A percentile compares a stretch with the other conserved stretches of the same genome.
These are phyloP conservation scores for Talaromyces ruber DNA, from an alignment of 495 filamentous ascomycete genomes.

Conservation along the genomic window DNA sequence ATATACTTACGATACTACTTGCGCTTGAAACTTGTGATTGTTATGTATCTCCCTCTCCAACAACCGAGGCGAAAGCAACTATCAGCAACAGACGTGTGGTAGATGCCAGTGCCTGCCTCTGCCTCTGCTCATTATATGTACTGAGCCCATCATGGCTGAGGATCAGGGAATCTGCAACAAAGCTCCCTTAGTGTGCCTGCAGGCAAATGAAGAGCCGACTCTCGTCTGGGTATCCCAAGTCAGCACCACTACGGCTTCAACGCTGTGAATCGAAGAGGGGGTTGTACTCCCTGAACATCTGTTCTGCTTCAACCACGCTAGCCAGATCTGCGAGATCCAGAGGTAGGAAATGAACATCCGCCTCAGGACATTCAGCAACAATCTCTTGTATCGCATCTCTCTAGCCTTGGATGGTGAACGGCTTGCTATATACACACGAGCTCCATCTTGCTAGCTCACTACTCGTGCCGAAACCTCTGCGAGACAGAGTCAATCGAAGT, in stretches of 20 bases:
- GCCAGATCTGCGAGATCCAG: not conserved
- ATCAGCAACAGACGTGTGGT: no score
- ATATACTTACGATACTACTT: no score
- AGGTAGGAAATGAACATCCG: not conserved
- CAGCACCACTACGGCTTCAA: not conserved
- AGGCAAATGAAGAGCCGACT: not conserved
- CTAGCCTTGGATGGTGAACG: not conserved
- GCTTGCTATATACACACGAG: not conserved
- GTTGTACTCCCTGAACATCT: not conserved
- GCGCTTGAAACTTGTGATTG: no score
- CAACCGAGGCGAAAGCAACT: no score
- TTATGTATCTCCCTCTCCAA: no score
- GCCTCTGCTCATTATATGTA: no score
- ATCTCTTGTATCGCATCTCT: not conserved
- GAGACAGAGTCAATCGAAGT: not conserved
- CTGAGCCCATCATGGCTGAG: no score
- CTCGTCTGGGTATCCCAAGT: not conserved
- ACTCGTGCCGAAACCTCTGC: not conserved
- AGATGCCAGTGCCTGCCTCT: no score
- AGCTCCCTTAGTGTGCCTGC: no score
- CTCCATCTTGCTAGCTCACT: not conserved
- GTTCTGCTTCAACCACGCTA: not conserved
- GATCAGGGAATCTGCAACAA: no score
- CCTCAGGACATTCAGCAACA: not conserved
- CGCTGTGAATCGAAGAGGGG: not conserved